Evolutionary conservation across 768 basidiomycete species (phyloP).

Genomic region (Coprinellus aureogranulatus): DNA sequence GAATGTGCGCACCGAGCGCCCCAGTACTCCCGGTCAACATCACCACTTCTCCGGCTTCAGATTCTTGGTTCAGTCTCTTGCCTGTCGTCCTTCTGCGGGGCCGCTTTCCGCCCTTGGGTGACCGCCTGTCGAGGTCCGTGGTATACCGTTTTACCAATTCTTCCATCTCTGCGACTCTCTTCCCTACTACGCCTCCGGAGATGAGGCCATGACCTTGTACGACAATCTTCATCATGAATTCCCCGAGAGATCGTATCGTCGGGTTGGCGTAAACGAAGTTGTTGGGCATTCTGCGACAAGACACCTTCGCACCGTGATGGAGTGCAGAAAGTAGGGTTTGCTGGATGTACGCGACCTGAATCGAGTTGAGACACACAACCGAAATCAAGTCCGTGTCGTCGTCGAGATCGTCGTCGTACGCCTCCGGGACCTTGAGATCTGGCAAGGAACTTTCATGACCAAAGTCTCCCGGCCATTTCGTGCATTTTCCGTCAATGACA

Average conservation of each 20-base stretch:
- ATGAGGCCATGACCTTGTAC: background rate
- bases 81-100: background rate
- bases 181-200: background rate
- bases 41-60: conserved; percentile 15
- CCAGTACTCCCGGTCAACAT: conserved; percentile 42
- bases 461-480: background rate
- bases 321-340: conserved; percentile 33
- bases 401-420: conserved; percentile 39
- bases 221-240: background rate
- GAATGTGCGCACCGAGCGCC: conserved; percentile 36
- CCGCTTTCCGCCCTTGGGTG: background rate
- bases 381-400: conserved; percentile 26
- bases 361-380: conserved; percentile 18
- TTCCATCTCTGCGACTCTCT: conserved; percentile 47
- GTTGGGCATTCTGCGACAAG: conserved; percentile 17
- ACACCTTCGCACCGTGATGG: conserved; percentile 12
- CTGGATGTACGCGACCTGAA: conserved; percentile 40
- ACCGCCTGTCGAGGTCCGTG: background rate
- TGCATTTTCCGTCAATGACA: conserved; percentile 22
- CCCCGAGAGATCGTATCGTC: conserved; percentile 19
- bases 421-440: conserved; percentile 20
- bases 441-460: too few relatives aligned
- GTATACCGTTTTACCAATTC: conserved; percentile 21
- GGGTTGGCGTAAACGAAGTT: conserved; percentile 38
- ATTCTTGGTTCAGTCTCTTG: background rate